phyloP scores from a whole-genome alignment of 257 asterid genomes.

The Verbena officinalis region DNA sequence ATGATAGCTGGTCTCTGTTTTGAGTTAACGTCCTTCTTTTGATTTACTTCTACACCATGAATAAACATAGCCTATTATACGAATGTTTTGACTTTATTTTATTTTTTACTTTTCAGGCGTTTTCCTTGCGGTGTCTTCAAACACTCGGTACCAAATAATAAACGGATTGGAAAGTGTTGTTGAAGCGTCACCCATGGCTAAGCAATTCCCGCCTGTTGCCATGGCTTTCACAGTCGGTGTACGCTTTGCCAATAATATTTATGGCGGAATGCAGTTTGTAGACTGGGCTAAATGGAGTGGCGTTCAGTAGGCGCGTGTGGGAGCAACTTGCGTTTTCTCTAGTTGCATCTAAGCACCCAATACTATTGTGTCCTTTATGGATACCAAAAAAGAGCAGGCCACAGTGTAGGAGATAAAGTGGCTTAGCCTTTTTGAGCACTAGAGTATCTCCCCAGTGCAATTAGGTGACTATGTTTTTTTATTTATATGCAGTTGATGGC shows the following conservation, averaged over 20 bases:
- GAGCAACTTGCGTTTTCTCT: not conserved
- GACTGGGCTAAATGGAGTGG: constrained; percentile 96
- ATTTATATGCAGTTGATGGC: not conserved
- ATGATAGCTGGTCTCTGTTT: not conserved
- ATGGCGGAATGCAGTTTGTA: constrained; percentile 93
- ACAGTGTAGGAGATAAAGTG: not conserved
- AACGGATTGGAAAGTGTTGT: constrained; percentile 84
- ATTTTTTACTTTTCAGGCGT: constrained; percentile 50
- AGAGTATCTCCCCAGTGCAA: not conserved
- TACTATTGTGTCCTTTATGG: not conserved
- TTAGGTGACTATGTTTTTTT: not conserved
- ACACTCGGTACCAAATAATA: constrained; percentile 83
- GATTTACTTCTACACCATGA: not conserved
- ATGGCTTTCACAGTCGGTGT: constrained; percentile 88
- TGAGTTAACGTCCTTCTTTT: not conserved
- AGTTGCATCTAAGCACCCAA: not conserved
- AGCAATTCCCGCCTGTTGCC: constrained; percentile 72
- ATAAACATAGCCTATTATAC: not conserved
- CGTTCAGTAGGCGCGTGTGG: constrained; percentile 50
- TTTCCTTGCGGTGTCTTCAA: constrained; percentile 85
- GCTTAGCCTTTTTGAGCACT: not conserved
- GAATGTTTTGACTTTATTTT: not conserved
- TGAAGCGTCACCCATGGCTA: constrained; percentile 71
- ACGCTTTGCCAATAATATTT: constrained; percentile 81
- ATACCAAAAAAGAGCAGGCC: too few species aligned